A percentile compares a stretch with the other conserved stretches of the same genome.
Conservation (phyloP, 768 basidiomycete genomes). For the Tylopilus felleus region DNA sequence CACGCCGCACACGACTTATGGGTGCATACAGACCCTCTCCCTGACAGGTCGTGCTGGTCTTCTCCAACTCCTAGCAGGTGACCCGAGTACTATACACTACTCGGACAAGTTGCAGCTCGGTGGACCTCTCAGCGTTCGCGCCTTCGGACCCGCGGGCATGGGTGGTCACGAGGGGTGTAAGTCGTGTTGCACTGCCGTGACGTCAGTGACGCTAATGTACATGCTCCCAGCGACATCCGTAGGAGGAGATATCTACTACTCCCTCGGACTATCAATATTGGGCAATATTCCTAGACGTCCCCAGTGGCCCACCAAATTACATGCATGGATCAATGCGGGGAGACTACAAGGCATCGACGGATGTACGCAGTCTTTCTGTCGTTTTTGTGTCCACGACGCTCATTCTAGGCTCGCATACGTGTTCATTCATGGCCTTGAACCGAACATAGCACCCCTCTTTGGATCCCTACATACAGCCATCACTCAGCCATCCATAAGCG, state of each 20-base stretch:
- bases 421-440: too few relatives aligned
- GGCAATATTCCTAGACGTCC: constrained; percentile 68
- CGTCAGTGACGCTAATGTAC: not conserved
- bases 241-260: constrained; percentile 82
- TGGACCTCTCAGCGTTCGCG: constrained; percentile 81
- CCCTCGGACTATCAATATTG: constrained; percentile 71
- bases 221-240: constrained; percentile 66
- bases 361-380: constrained; percentile 39
- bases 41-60: constrained; percentile 70
- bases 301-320: constrained; percentile 84
- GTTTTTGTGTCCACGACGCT: not conserved
- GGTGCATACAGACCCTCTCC: constrained; percentile 63
- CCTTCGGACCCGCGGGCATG: constrained; percentile 71
- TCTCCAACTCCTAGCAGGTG: constrained; percentile 56
- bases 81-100: constrained; percentile 45
- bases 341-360: constrained; percentile 59
- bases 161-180: constrained; percentile 74
- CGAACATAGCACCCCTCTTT: constrained; percentile 4
- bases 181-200: constrained; percentile 18
- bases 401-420: not conserved
- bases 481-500: constrained; percentile 61
- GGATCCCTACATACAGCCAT: constrained; percentile 17
- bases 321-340: constrained; percentile 80
- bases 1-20: not conserved
- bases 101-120: constrained; percentile 92